These are phyloP conservation scores for Ophiostoma pallidulum DNA, from an alignment of 2,329 filamentous ascomycete genomes.

Conservation along the genomic window DNA sequence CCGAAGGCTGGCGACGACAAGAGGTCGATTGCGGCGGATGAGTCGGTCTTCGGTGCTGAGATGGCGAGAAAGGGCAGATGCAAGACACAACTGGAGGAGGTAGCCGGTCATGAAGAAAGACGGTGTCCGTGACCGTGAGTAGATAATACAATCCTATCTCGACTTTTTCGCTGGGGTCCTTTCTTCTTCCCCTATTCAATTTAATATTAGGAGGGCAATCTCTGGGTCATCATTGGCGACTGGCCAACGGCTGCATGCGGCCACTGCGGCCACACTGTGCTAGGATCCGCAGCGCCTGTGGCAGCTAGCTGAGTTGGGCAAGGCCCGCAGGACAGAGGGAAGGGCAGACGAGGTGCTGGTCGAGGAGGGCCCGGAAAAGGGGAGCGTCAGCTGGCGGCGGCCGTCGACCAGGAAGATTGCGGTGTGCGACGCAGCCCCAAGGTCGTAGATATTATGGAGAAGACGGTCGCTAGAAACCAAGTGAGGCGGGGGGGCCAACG, in stretches of 20 bases:
- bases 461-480: not conserved
- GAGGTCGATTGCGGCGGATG: constrained; percentile 31
- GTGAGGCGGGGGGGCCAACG: constrained; percentile 3
- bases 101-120: constrained; percentile 36
- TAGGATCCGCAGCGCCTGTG: constrained; percentile 14
- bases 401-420: constrained; percentile 12
- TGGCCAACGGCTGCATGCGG: too few species aligned
- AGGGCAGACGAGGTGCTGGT: not conserved
- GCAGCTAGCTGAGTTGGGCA: constrained; percentile 16
- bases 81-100: constrained; percentile 38
- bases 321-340: not conserved
- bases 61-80: constrained; percentile 36
- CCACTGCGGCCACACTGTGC: not conserved
- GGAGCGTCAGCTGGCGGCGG: constrained; percentile 2
- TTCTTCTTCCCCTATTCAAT: constrained; percentile 14
- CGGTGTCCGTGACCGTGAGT: constrained; percentile 3
- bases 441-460: constrained; percentile 13
- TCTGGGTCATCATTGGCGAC: constrained; percentile 15
- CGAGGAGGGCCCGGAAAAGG: not conserved
- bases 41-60: constrained; percentile 36
- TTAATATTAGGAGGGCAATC: constrained; percentile 13
- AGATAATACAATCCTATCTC: not conserved
- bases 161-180: constrained; percentile 6
- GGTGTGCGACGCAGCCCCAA: constrained; percentile 4
- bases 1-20: constrained; percentile 31